Conservation (phyloP, 1,284 basidiomycete genomes). For the Athelia psychrophila region DNA sequence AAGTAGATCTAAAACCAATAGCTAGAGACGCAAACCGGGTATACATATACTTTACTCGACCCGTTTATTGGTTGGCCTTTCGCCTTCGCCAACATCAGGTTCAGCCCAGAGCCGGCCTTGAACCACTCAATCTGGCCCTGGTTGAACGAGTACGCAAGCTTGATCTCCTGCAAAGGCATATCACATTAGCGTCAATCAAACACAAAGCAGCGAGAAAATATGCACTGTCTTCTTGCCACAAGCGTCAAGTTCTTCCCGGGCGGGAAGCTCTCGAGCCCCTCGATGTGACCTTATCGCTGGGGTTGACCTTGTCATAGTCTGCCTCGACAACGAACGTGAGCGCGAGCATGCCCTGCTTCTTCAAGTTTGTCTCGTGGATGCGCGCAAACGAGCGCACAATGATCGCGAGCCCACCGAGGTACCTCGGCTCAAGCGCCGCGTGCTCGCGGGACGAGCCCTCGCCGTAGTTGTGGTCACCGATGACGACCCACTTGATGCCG, state of each 20-base stretch:
- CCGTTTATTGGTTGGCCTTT: too few relatives aligned
- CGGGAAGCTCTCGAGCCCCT: constrained; percentile 80
- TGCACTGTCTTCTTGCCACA: constrained; percentile 64
- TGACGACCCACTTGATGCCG: constrained; percentile 94
- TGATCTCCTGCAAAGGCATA: constrained; percentile 44
- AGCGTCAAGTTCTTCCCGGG: constrained; percentile 89
- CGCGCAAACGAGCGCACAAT: constrained; percentile 95
- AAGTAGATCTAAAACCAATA: too few relatives aligned
- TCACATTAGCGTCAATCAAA: too few relatives aligned
- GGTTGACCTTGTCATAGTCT: constrained; percentile 89
- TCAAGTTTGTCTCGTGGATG: constrained; percentile 98
- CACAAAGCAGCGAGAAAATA: too few relatives aligned
- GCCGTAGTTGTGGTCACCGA: constrained; percentile 95
- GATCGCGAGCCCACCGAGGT: constrained; percentile 93
- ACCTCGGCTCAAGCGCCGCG: constrained; percentile 96
- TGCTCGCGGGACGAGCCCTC: constrained; percentile 98
- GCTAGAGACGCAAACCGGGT: too few relatives aligned
- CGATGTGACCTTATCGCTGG: constrained; percentile 82
- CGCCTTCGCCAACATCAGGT: too few relatives aligned
- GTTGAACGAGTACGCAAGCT: constrained; percentile 81
- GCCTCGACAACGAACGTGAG: constrained; percentile 85
- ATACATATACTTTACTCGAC: too few relatives aligned
- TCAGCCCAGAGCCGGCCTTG: constrained; percentile 88
- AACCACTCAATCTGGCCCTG: constrained; percentile 94
- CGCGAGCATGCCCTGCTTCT: constrained; percentile 96